A percentile compares a stretch with the other conserved stretches of the same genome.
Evolutionary conservation across 331 rosid genomes (phyloP).

Genomic region (Malus hybrid): DNA sequence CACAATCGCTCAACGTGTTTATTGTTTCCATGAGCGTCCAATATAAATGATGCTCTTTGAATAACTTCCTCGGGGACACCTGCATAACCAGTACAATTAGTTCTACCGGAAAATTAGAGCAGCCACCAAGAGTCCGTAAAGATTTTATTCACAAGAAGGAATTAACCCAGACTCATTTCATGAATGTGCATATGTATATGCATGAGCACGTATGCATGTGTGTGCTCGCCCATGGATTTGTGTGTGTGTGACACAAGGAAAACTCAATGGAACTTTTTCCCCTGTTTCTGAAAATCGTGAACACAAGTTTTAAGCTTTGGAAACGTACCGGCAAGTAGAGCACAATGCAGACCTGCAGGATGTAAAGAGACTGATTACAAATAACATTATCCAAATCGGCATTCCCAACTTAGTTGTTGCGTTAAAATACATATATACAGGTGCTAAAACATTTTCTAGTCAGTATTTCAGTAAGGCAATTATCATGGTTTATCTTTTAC

Average conservation of each 20-base stretch:
- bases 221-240: background rate
- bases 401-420: slow-evolving; percentile 10
- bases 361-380: background rate
- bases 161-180: background rate
- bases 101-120: background rate
- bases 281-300: background rate
- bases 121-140: background rate
- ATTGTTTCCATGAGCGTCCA: slow-evolving; percentile 54
- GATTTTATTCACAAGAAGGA: background rate
- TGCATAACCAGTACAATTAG: slow-evolving; percentile 14
- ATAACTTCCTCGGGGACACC: slow-evolving; percentile 79
- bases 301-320: slow-evolving; percentile 10
- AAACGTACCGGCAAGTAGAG: slow-evolving; percentile 75
- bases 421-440: background rate
- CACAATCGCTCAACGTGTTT: slow-evolving; percentile 46
- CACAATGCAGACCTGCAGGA: slow-evolving; percentile 89
- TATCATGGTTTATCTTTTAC: background rate
- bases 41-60: slow-evolving; percentile 66
- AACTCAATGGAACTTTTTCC: background rate
- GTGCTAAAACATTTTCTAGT: background rate
- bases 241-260: background rate
- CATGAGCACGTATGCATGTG: background rate
- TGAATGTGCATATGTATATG: background rate
- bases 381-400: slow-evolving; percentile 14
- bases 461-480: background rate